Percentiles rank a stretch among this genome's conserved stretches.
These are phyloP conservation scores for Podospora anserina DNA, from an alignment of 495 filamentous ascomycete genomes.

Conservation along the genomic window DNA sequence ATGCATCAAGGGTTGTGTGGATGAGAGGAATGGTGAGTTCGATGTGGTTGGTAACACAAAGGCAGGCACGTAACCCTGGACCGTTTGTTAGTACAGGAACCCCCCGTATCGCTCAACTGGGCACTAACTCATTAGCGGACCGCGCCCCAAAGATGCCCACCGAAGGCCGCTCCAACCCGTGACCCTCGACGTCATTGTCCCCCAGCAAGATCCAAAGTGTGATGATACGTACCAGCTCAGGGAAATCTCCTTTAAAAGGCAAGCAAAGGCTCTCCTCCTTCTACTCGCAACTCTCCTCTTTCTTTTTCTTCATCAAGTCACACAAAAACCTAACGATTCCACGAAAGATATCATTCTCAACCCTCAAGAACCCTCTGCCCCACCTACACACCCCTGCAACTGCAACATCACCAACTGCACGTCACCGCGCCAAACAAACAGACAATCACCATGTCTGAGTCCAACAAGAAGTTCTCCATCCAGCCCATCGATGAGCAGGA, in stretches of 20 bases:
- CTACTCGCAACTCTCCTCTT: neutral
- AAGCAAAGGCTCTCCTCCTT: neutral
- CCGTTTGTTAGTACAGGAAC: neutral
- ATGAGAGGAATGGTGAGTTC: neutral
- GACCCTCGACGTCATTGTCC: slow-evolving; percentile 13
- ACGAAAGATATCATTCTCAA: neutral
- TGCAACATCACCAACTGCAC: neutral
- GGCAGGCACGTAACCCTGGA: neutral
- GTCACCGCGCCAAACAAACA: neutral
- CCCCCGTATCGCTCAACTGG: neutral
- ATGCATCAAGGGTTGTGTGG: neutral
- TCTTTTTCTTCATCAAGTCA: neutral
- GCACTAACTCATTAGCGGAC: neutral
- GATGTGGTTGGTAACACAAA: neutral
- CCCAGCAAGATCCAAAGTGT: neutral
- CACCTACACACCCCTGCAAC: slow-evolving; percentile 5
- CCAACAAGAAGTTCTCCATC: slow-evolving; percentile 7
- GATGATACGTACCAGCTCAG: neutral
- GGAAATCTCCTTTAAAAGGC: slow-evolving; percentile 4
- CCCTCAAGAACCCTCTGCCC: neutral
- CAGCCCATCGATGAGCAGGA: slow-evolving; percentile 3
- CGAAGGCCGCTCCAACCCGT: slow-evolving; percentile 7
- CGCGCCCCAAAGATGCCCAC: neutral
- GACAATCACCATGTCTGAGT: neutral
- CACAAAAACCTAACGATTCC: neutral